Conservation (phyloP, 345 rosid species). For the Trapa incisa region DNA sequence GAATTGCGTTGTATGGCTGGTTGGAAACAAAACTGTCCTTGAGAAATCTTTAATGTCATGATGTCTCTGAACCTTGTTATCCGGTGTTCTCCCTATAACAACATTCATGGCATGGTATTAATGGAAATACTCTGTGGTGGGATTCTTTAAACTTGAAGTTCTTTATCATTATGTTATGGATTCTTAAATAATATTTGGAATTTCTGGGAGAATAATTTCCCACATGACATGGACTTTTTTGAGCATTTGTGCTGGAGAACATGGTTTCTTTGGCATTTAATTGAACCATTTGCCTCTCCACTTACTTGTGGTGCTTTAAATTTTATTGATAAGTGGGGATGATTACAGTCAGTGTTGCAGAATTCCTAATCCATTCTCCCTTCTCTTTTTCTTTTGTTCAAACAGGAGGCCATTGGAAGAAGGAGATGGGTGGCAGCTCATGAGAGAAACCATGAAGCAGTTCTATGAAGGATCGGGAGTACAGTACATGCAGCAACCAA, state of each 20-base stretch:
- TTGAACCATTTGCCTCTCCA: no score
- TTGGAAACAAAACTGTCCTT: neutral
- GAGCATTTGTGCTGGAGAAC: no score
- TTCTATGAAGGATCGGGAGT: neutral
- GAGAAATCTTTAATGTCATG: neutral
- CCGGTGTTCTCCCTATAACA: neutral
- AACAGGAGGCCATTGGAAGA: slow-evolving; percentile 1
- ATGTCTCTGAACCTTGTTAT: neutral
- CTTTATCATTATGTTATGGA: neutral
- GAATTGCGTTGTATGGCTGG: neutral
- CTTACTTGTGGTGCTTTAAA: no score
- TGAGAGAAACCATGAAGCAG: neutral
- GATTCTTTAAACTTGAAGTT: neutral
- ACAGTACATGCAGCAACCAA: neutral
- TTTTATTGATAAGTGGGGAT: no score
- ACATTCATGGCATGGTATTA: neutral
- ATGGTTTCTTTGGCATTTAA: no score
- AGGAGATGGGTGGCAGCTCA: neutral
- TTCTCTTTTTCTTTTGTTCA: neutral
- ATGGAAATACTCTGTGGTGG: neutral
- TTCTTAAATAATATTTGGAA: neutral
- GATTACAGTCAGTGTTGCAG: neutral
- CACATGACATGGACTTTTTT: no score
- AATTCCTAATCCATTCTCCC: neutral
- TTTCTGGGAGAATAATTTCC: no score